Percentiles rank a stretch among this genome's conserved stretches.
These are phyloP conservation scores for Tetramitus jugosus DNA, from an alignment of 208 protist species.

Conservation along the genomic window DNA sequence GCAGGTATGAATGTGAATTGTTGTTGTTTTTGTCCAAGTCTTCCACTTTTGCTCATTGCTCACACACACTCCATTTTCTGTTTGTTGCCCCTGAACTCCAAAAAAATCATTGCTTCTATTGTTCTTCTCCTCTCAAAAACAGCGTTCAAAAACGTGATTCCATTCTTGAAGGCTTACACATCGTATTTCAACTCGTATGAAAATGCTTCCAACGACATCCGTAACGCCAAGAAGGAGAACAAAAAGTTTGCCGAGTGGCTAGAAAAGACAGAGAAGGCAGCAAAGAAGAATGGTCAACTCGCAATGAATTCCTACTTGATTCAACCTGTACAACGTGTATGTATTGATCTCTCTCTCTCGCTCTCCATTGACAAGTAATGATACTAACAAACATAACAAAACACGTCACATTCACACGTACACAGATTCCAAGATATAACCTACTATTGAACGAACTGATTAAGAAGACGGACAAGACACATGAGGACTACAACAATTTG, in stretches of 20 bases:
- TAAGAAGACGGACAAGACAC: neutral
- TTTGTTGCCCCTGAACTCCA: too few relatives aligned
- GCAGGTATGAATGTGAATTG: too few relatives aligned
- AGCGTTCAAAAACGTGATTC: neutral
- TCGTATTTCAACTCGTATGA: slow-evolving; percentile 14
- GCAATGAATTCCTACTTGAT: neutral
- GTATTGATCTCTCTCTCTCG: neutral
- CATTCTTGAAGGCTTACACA: slow-evolving; percentile 2
- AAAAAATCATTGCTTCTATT: too few relatives aligned
- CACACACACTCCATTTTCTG: too few relatives aligned
- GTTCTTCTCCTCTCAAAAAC: too few relatives aligned
- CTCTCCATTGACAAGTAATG: neutral
- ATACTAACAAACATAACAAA: neutral
- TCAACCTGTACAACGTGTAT: slow-evolving; percentile 13
- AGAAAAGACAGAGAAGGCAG: neutral
- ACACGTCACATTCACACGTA: neutral
- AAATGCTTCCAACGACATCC: neutral
- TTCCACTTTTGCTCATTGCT: too few relatives aligned
- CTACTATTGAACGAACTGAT: neutral
- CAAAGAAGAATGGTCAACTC: neutral
- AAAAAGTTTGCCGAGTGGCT: slow-evolving; percentile 5
- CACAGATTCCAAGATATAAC: neutral
- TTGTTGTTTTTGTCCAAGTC: too few relatives aligned
- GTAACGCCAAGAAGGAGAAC: neutral
- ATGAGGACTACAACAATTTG: slow-evolving; percentile 8